Evolutionary conservation across 73 alveolate species (phyloP).

Genomic region (Paramecium primaurelia): DNA sequence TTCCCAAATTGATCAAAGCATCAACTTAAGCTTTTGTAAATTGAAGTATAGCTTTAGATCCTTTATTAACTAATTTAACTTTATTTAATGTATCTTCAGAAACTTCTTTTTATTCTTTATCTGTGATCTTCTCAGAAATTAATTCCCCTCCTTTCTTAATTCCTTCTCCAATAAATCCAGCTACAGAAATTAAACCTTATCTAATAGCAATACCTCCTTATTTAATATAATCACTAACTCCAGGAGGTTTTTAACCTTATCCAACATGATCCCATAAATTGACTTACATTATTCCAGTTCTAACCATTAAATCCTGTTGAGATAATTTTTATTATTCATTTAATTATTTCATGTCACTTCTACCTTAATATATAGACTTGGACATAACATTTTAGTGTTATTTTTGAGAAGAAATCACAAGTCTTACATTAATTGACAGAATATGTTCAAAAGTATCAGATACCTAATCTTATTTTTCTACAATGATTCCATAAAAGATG

Average conservation of each 20-base stretch:
- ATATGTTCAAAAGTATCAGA: slow-evolving; percentile 15
- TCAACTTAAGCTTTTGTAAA: slow-evolving; percentile 41
- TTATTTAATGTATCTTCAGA: background rate
- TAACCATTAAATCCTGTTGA: background rate
- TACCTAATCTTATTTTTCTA: background rate
- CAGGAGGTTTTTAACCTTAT: background rate
- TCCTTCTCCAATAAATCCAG: slow-evolving; percentile 21
- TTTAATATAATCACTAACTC: background rate
- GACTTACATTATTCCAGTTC: background rate
- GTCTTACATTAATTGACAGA: background rate
- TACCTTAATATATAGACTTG: background rate
- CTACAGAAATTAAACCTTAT: slow-evolving; percentile 27
- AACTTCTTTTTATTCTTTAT: slow-evolving; percentile 2
- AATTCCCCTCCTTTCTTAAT: slow-evolving; percentile 25
- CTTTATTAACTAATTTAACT: background rate
- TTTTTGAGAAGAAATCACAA: background rate
- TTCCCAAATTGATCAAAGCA: background rate
- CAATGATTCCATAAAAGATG: slow-evolving; percentile 13
- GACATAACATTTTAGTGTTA: background rate
- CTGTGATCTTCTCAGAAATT: background rate
- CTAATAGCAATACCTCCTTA: slow-evolving; percentile 31
- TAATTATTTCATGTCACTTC: background rate
- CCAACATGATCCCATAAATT: slow-evolving; percentile 49
- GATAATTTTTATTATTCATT: background rate
- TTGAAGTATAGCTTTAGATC: slow-evolving; percentile 3